Conservation (phyloP, 768 basidiomycete genomes). For the Phlebiopsis flavidoalba region DNA sequence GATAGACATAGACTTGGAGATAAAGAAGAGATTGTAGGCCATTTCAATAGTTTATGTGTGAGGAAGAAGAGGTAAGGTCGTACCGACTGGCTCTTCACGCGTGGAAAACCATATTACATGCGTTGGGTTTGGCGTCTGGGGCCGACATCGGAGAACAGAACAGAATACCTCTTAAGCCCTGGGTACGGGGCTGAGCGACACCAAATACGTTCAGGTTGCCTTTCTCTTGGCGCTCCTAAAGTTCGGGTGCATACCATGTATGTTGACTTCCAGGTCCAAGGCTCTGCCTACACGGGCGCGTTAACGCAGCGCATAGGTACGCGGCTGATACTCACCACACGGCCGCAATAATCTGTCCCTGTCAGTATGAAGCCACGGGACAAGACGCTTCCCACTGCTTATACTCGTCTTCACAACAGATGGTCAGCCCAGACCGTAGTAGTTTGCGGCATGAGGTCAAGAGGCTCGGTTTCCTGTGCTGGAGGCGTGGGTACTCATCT, state of each 20-base stretch:
- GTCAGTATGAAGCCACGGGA: conserved; percentile 88
- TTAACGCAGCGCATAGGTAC: background rate
- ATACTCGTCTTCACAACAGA: conserved; percentile 83
- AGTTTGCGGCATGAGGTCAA: conserved; percentile 63
- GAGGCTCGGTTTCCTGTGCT: conserved; percentile 19
- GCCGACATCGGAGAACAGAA: conserved; percentile 76
- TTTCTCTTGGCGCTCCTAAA: conserved; percentile 79
- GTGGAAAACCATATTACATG: conserved; percentile 96
- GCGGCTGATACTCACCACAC: conserved; percentile 38
- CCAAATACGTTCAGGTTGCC: conserved; percentile 89
- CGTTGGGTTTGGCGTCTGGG: conserved; percentile 54
- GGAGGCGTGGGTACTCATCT: background rate
- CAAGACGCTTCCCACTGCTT: conserved; percentile 76
- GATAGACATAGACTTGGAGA: conserved; percentile 73
- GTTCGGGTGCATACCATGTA: conserved; percentile 95
- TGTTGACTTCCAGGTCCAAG: conserved; percentile 82
- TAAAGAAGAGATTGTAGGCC: background rate
- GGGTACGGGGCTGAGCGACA: conserved; percentile 90
- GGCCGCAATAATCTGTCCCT: conserved; percentile 91
- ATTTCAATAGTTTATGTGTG: background rate
- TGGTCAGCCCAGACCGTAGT: conserved; percentile 58
- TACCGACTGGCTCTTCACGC: conserved; percentile 91
- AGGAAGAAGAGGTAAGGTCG: conserved; percentile 22
- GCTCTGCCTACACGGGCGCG: conserved; percentile 58
- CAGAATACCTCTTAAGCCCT: conserved; percentile 86